Evolutionary conservation across 2,329 filamentous ascomycete species (phyloP).

Genomic region (Ustulina deusta): DNA sequence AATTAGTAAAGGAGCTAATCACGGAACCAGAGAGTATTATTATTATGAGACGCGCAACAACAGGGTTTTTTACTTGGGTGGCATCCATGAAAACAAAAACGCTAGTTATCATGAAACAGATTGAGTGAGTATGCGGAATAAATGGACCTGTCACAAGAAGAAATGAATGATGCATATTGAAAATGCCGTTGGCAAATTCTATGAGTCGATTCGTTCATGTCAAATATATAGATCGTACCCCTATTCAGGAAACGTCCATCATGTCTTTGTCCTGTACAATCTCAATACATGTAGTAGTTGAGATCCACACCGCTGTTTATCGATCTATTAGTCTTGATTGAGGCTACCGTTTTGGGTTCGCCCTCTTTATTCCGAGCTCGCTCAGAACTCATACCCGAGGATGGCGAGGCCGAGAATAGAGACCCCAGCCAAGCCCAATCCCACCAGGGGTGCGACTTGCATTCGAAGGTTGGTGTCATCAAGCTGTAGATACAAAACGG

Average conservation of each 20-base stretch:
- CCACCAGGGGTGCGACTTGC: conserved; percentile 2
- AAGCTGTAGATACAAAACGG: conserved; percentile 9
- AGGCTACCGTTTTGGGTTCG: not conserved
- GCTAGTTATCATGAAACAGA: not conserved
- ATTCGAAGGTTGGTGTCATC: conserved; percentile 3
- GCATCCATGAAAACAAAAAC: not conserved
- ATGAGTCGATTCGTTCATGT: conserved; percentile 31
- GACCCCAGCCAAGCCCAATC: conserved; percentile 2
- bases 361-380: conserved; percentile 13
- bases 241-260: conserved; percentile 31
- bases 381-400: not conserved
- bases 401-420: conserved; percentile 8
- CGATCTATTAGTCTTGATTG: conserved; percentile 7
- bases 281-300: conserved; percentile 8
- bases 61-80: not conserved
- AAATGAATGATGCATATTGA: conserved; percentile 6
- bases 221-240: conserved; percentile 37
- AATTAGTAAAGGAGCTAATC: not conserved
- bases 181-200: conserved; percentile 27
- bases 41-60: not conserved
- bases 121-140: not conserved
- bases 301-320: conserved; percentile 18
- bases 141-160: not conserved
- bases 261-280: conserved; percentile 18
- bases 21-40: not conserved